A percentile compares a stretch with the other conserved stretches of the same genome.
These are phyloP conservation scores for Trichoderma lentiforme DNA, from an alignment of 2,329 filamentous ascomycete species.

Conservation along the genomic window DNA sequence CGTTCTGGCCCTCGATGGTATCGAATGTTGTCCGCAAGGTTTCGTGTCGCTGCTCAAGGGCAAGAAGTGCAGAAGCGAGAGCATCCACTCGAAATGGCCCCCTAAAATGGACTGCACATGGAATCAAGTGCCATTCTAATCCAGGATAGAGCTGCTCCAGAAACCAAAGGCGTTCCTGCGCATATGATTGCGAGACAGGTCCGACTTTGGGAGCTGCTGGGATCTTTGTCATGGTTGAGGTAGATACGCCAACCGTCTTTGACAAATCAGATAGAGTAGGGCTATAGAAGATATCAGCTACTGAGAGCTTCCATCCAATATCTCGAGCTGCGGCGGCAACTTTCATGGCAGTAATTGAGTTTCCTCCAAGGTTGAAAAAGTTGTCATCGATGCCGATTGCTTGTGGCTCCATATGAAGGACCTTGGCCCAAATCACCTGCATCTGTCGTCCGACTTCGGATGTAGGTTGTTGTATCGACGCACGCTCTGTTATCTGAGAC, in stretches of 20 bases:
- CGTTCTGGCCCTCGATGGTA: background rate
- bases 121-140: background rate
- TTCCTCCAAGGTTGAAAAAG: background rate
- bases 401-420: background rate
- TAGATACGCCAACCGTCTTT: accelerated
- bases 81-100: background rate
- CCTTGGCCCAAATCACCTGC: background rate
- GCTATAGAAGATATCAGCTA: background rate
- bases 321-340: background rate
- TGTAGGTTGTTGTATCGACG: background rate
- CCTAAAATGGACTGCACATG: background rate
- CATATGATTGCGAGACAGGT: background rate
- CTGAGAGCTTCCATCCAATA: background rate
- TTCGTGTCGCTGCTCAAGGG: background rate
- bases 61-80: background rate
- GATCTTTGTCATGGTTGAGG: background rate
- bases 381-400: background rate
- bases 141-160: background rate
- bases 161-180: background rate
- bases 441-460: background rate
- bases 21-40: background rate
- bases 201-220: background rate
- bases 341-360: background rate
- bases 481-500: background rate
- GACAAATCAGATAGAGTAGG: background rate